Evolutionary conservation across 1,139 yeast genomes (phyloP), one percentile per base, ranked within the genome.

Genomic region (Suhomyces anneliseae): DNA sequence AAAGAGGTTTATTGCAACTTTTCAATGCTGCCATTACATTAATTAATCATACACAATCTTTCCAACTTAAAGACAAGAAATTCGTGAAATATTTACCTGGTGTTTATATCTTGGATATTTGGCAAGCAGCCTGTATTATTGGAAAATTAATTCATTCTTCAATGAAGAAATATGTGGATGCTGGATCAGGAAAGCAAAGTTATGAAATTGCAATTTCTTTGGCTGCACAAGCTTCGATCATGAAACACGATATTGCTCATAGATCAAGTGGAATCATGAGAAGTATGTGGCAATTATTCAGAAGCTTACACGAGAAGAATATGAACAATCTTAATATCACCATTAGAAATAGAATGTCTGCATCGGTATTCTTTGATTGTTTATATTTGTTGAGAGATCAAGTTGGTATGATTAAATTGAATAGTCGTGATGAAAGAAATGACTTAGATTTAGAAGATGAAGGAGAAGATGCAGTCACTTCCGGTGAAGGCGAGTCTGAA

Each of bases 231-330:
- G 96, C 97, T 0, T 89, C 97, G 0, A 86, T 92, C 38, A 72
- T 90, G 56, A 89, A 89, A 59, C 95, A 92, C 64, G 99, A 93
- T 62, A 85, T 93, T 76, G 90, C 97, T 1, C 89, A 87, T 65
- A 78, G 98, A 54, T 88, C 96, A 0, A 85, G 96, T 46, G 97
- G 96, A 15, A 90, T 93, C 49, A 89, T 93, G 93, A 81, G 88
- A 57, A 90, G 90, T 59, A 85, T 90, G 76, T 93, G 99, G 99
- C 90, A 87, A 54, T 75, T 90, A 51, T 87, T 87, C 65, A 79
- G 83, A 46, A 73, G 81, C 1, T 66, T 85, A 47, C 76, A 80
- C 50, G 78, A 76, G 45, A 73, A 73, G 59, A 65, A 70, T 38
- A 43, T 60, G 50, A 65, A 69, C 27, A 59, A 57, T 26, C 62